Conservation (phyloP, 345 rosid species). For the Syzygium oleosum region DNA sequence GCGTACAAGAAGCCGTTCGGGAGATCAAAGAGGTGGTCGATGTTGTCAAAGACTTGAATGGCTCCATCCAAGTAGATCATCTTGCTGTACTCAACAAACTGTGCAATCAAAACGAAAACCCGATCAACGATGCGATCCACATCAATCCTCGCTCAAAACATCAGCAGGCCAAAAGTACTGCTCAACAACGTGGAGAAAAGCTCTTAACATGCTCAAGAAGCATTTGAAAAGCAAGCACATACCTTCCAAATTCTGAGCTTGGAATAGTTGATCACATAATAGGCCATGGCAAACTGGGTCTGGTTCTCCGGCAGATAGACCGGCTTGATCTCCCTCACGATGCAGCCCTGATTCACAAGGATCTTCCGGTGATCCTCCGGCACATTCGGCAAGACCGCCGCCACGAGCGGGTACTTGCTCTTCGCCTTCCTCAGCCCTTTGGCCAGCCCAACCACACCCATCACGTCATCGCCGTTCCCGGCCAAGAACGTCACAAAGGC, state of each 20-base stretch:
- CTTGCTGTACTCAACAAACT: constrained; percentile 27
- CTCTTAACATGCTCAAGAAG: neutral
- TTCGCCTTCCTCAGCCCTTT: constrained; percentile 28
- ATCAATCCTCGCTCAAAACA: neutral
- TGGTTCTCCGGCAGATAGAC: constrained; percentile 16
- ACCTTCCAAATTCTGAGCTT: constrained; percentile 43
- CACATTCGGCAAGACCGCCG: constrained; percentile 28
- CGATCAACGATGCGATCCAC: neutral
- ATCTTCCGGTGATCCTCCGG: constrained; percentile 25
- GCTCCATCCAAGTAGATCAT: constrained; percentile 30
- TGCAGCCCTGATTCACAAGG: constrained; percentile 19
- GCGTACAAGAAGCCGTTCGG: constrained; percentile 24
- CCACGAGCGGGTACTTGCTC: constrained; percentile 27
- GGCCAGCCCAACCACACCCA: constrained; percentile 31
- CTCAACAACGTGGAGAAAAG: neutral
- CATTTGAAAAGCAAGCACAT: neutral
- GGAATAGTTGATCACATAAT: constrained; percentile 28
- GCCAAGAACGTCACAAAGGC: constrained; percentile 26
- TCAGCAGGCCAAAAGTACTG: no score
- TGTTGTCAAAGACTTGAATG: constrained; percentile 27
- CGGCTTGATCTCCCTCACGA: constrained; percentile 28
- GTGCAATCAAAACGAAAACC: constrained; percentile 1
- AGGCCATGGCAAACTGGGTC: constrained; percentile 3
- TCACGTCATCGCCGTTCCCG: constrained; percentile 14
- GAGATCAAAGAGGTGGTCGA: constrained; percentile 28